Base-by-base conservation (phyloP, 176 grass and related monocot species). In the Triticum timopheevii region DNA sequence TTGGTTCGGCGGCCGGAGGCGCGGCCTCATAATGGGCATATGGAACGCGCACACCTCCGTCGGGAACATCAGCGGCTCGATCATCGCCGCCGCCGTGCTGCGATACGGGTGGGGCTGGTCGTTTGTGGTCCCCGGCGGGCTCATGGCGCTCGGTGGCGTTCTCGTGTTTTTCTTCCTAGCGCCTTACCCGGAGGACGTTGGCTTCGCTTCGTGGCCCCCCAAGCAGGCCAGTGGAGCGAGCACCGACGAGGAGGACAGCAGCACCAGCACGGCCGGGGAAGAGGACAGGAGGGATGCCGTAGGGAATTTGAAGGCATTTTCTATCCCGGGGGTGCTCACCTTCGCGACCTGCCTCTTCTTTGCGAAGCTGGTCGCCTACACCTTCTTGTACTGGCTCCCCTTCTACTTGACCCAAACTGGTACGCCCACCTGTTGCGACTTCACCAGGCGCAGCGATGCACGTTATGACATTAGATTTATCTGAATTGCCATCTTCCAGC, bases 341-440 rank as follows among this genome's bases (percentile, higher is more conserved):
- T 95, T 90, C 69, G 88, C 93, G 12, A 76, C 86, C 69, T 95
- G 93, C 70, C 93, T 95, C 69, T 95, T 95, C 90, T 95, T 95
- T 65, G 77, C 93, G 6, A 92, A 95, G 80, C 86, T 95, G 23
- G 90, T 95, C 28, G 86, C 93, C 56, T 92, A 95, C 75, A 92
- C 93, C 16, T 92, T 90, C 71, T 80, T 92, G 58, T 95, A 95
- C 76, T 95, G 93, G 93, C 80, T 92, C 73, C 90, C 93, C 3
- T 92, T 95, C 84, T 95, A 95, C 88, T 85, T 95, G 74, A 88
- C 80, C 52, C 86, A 95, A 76, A 92, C 85, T 27, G 85, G 90
- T 95, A 95, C 13, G 69, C 23, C 23, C 10, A 24, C 4, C 56
- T 86, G 4, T 45, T 35, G 7, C 0, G 10, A 69, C 9, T 69